Base-by-base conservation (phyloP, 31 red algal species). In the Asparagopsis taxiformis region DNA sequence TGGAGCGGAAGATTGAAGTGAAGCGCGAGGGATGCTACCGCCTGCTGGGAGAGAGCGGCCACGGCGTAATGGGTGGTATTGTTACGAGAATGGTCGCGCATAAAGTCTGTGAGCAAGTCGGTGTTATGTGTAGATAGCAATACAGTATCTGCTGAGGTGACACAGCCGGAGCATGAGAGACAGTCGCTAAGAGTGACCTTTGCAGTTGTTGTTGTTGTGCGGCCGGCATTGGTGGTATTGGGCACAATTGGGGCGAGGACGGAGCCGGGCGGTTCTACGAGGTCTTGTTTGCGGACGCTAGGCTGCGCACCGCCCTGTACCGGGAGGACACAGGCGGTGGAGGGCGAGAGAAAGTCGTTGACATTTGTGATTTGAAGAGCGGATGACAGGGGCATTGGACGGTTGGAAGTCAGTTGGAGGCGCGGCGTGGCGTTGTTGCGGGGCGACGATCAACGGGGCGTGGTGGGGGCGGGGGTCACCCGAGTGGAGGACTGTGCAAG, bases 101-200 rank as follows among this genome's bases (percentile, higher is more conserved):
- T 36, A 59, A 70, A 54, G 7, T 46, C 8, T 25, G 26, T 36
- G 21, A 75, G 59, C 1, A 23, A n/a, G 19, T 85, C 81, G 61
- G 65, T 49, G 48, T 57, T 88, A 25, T 65, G 69, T 31, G 62
- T 72, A 9, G 83, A 88, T 3, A 96, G 65, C 1, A 96, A 59
- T 11, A 91, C 74, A 26, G 93, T 91, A 24, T 96, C 93, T 9
- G 93, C 93, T 10, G 93, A 96, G 17, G 93, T 91, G 13, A 96
- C 80, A 58, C 93, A 96, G 22, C 93, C 93, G 6, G 81, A 77
- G 58, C 93, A 96, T 16, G 73, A 43, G 1, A 96, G 70, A 68
- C 93, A 96, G 68, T 96, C 93, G 61, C 79, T 86, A 5, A 96
- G 60, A 22, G 79, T 90, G 15, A 96, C 79, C 25, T 67, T 80